Evolutionary conservation across 768 basidiomycete genomes (phyloP).

Genomic region (Rhizopogon vulgaris): DNA sequence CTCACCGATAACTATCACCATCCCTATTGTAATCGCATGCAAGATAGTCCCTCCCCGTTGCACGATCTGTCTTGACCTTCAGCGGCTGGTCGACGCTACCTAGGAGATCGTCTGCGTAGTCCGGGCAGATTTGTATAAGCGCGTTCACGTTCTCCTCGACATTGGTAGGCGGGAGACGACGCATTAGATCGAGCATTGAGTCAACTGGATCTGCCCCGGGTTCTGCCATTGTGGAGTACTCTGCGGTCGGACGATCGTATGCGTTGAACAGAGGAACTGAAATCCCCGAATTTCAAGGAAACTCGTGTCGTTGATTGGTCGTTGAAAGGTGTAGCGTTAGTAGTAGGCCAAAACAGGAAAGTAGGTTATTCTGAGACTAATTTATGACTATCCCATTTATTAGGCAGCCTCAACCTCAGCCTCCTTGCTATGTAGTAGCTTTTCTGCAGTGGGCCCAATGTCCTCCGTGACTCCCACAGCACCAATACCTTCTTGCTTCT

Average conservation of each 20-base stretch:
- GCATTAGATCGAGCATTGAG: constrained; percentile 92
- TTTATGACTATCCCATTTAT: background rate
- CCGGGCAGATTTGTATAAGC: constrained; percentile 80
- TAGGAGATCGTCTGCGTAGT: constrained; percentile 91
- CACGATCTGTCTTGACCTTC: constrained; percentile 70
- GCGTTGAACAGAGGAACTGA: background rate
- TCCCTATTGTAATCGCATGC: constrained; percentile 93
- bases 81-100: constrained; percentile 94
- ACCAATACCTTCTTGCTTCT: background rate
- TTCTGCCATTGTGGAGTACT: constrained; percentile 38
- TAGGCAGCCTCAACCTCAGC: background rate
- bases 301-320: background rate
- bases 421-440: background rate
- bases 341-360: background rate
- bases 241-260: background rate
- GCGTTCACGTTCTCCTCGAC: constrained; percentile 83
- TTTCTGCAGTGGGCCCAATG: background rate
- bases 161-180: constrained; percentile 87
- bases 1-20: constrained; percentile 84
- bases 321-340: background rate
- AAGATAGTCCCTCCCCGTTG: constrained; percentile 84
- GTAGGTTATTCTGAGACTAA: too few species aligned
- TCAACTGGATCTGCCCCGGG: constrained; percentile 58
- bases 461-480: background rate
- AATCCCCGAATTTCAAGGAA: background rate